Evolutionary conservation across 2,329 filamentous ascomycete species (phyloP).

Genomic region (Colletotrichum lini): DNA sequence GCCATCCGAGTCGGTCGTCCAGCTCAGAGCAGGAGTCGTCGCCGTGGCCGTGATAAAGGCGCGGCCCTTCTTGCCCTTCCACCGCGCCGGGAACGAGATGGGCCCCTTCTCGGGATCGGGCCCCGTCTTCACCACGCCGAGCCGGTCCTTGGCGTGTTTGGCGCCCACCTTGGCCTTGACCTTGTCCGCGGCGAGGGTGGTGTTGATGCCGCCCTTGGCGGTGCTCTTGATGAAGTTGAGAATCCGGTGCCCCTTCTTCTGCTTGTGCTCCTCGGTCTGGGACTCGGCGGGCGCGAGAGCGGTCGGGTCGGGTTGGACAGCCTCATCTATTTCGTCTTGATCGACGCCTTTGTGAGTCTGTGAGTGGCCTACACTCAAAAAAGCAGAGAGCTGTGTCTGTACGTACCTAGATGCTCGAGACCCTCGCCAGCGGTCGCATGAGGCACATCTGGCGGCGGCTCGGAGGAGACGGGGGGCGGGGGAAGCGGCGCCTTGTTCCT

Average conservation of each 20-base stretch:
- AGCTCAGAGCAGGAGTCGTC: constrained; percentile 77
- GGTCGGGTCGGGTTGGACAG: constrained; percentile 64
- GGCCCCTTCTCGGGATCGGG: constrained; percentile 72
- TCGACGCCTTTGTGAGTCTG: constrained; percentile 61
- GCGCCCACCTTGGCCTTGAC: constrained; percentile 76
- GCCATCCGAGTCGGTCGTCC: constrained; percentile 69
- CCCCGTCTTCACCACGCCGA: constrained; percentile 73
- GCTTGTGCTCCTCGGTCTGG: constrained; percentile 60
- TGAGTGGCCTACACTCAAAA: constrained; percentile 40
- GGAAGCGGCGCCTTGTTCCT: constrained; percentile 85
- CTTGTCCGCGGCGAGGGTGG: constrained; percentile 79
- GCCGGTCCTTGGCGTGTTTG: constrained; percentile 75
- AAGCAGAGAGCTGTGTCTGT: accelerated
- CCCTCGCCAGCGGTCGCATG: constrained; percentile 61
- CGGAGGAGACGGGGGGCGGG: constrained; percentile 60
- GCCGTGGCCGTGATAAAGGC: constrained; percentile 78
- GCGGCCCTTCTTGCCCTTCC: constrained; percentile 78
- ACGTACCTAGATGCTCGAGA: constrained; percentile 54
- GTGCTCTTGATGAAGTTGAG: constrained; percentile 78
- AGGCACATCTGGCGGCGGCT: constrained; percentile 55
- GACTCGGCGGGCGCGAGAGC: constrained; percentile 61
- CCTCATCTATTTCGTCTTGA: constrained; percentile 75
- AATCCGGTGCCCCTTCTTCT: constrained; percentile 61
- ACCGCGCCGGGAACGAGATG: constrained; percentile 81
- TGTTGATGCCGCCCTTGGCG: constrained; percentile 80